Base-by-base conservation (phyloP, 306 rosid species). In the Echinosophora koreensis region DNA sequence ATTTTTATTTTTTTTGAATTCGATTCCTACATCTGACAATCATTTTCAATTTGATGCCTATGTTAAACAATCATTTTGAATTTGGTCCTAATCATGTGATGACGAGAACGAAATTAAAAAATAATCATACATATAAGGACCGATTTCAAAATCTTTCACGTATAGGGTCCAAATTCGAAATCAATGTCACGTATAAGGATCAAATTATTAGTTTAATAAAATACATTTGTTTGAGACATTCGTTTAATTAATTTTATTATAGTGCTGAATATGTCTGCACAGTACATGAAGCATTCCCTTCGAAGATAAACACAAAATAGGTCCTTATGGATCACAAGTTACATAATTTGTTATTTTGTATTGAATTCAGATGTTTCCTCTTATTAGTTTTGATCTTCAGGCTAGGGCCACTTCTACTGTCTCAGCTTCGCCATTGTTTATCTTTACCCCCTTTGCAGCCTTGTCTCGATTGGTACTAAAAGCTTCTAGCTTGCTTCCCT, bases 391-490 rank as follows among this genome's bases (percentile, higher is more conserved):
- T 28, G 7, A 39, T 57, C 12, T 73, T 76, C 74, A 77, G 66
- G 80, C 77, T 54, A 63, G 54, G 65, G 12, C 69, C 32, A 73
- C 82, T 77, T 57, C 87, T 22, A 51, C 69, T 8, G 49, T 61
- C 30, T 66, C 72, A 2, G 51, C 56, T 71, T 34, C 77, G 46
- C 42, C 66, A 34, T 77, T 68, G 49, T 28, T 75, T 30, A 41
- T 61, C 41, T 75, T 57, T n/a, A 61, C 76, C 38, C 41, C 64
- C 0, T 78, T 18, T 50, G 62, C 81, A 46, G 37, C 72, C 11
- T 76, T 77, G 66, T 59, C 81, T 63, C 59, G 42, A 67, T 71
- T 77, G 81, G 60, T 76, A 47, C 49, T 32, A 62, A 37, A 14
- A 32, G 68, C 50, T 69, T 30, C 32, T 30, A 68, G 34, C 47